Evolutionary conservation across 225 moss, liverwort and hornwort species (phyloP).

Genomic region (Takakia lepidozioides): DNA sequence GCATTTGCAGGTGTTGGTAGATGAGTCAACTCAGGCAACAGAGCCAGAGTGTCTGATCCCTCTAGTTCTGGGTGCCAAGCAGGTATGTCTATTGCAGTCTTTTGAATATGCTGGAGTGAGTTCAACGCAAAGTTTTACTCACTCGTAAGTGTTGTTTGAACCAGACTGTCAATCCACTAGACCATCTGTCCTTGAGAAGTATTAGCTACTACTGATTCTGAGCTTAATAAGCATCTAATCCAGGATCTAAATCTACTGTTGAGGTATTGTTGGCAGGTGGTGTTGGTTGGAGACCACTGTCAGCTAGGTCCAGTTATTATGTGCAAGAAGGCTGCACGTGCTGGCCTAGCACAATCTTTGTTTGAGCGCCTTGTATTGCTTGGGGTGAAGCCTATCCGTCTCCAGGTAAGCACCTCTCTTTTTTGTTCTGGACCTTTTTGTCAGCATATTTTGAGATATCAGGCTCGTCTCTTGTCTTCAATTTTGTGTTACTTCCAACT

Average conservation of each 20-base stretch:
- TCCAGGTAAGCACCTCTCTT: conserved; percentile 36
- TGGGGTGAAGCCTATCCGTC: conserved; percentile 53
- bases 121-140: too few relatives aligned
- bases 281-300: conserved; percentile 59
- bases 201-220: too few relatives aligned
- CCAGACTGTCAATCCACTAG: too few relatives aligned
- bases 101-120: too few relatives aligned
- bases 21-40: conserved; percentile 66
- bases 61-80: conserved; percentile 54
- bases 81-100: conserved; percentile 26
- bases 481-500: too few relatives aligned
- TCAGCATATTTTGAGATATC: too few relatives aligned
- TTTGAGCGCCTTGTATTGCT: conserved; percentile 60
- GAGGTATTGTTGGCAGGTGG: conserved; percentile 39
- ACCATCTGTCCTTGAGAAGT: too few relatives aligned
- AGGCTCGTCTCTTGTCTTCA: too few relatives aligned
- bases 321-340: conserved; percentile 69
- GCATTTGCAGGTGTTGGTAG: conserved; percentile 42
- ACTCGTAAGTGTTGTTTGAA: too few relatives aligned
- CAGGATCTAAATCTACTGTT: too few relatives aligned
- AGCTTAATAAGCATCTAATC: too few relatives aligned
- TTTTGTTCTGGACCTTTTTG: too few relatives aligned
- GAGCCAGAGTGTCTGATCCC: conserved; percentile 62
- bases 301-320: conserved; percentile 60
- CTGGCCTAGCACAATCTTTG: conserved; percentile 61